phyloP scores from a whole-genome alignment of 371 early-diverging fungal genomes.

The Mucor indicus region DNA sequence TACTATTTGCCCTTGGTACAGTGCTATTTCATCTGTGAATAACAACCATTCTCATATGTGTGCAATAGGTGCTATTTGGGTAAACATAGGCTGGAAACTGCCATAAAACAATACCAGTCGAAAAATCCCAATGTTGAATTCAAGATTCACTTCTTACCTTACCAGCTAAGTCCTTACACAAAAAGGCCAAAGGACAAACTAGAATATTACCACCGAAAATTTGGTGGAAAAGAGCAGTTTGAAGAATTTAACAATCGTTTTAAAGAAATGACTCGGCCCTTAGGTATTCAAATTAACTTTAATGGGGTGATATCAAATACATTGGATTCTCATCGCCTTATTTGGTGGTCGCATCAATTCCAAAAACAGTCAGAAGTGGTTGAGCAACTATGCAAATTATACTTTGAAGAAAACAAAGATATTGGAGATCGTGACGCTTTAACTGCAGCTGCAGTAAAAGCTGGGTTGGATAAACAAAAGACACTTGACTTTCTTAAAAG shows the following conservation, averaged over 20 bases:
- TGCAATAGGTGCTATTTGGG: conserved; percentile 63
- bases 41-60: background rate
- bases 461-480: conserved; percentile 54
- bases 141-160: conserved; percentile 61
- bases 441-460: conserved; percentile 54
- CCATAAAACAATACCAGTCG: conserved; percentile 46
- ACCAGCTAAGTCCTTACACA: conserved; percentile 54
- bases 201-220: conserved; percentile 53
- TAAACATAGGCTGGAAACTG: conserved; percentile 65
- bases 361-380: conserved; percentile 58
- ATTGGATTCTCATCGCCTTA: conserved; percentile 66
- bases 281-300: conserved; percentile 61
- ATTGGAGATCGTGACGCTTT: conserved; percentile 56
- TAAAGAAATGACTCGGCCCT: conserved; percentile 48
- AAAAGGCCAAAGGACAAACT: conserved; percentile 16
- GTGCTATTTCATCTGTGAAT: no score
- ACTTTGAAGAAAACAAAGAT: conserved; percentile 66
- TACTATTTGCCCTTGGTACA: conserved; percentile 64
- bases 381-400: conserved; percentile 61
- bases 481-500: conserved; percentile 48
- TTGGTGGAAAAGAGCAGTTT: conserved; percentile 53
- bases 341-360: conserved; percentile 52
- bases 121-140: conserved; percentile 51
- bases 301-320: conserved; percentile 65
- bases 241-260: conserved; percentile 50